phyloP scores from a whole-genome alignment of 495 filamentous ascomycete species.

The Delitschia confertaspora region DNA sequence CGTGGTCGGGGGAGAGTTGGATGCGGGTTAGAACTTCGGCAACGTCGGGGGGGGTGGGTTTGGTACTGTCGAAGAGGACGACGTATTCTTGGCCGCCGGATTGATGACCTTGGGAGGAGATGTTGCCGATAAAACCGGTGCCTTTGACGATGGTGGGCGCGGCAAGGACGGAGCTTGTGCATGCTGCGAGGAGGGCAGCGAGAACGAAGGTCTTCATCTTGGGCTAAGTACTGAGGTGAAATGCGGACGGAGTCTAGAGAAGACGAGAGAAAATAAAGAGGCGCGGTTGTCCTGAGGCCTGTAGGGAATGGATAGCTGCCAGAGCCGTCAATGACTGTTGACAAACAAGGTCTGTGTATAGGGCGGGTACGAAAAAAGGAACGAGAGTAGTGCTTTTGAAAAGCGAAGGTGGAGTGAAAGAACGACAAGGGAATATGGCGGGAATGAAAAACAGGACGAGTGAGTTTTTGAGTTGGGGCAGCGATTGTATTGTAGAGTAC shows the following conservation, averaged over 20 bases:
- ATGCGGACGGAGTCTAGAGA: constrained; percentile 1
- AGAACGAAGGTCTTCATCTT: constrained; percentile 20
- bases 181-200: constrained; percentile 17
- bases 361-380: background rate
- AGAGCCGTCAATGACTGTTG: constrained; percentile 16
- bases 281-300: constrained; percentile 5
- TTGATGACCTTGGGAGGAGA: constrained; percentile 8
- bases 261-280: constrained; percentile 3
- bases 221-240: constrained; percentile 1
- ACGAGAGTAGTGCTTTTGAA: background rate
- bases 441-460: no score
- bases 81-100: constrained; percentile 34
- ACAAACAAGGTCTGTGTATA: background rate
- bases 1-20: constrained; percentile 14
- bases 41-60: constrained; percentile 21
- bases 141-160: background rate
- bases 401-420: background rate
- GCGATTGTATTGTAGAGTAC: constrained; percentile 2
- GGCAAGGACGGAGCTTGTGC: constrained; percentile 7
- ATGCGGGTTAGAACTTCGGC: constrained; percentile 29
- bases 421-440: background rate
- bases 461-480: background rate
- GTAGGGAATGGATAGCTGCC: constrained; percentile 4
- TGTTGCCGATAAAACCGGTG: constrained; percentile 12
- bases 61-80: constrained; percentile 32